These are phyloP conservation scores for Sporormia fimetaria DNA, from an alignment of 495 filamentous ascomycete genomes.

Conservation along the genomic window DNA sequence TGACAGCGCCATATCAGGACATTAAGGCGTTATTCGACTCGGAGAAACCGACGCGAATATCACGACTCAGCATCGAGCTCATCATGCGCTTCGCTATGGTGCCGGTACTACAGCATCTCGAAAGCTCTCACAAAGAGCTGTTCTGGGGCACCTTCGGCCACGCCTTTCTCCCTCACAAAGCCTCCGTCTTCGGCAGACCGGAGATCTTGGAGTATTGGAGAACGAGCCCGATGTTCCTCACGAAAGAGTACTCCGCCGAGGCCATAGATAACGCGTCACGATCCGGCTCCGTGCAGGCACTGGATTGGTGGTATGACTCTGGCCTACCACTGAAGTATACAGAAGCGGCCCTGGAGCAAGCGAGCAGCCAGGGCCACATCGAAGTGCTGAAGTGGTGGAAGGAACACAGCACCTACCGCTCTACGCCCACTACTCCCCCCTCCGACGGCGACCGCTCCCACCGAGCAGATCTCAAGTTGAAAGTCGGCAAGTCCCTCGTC, in stretches of 20 bases:
- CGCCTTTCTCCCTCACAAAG: slow-evolving; percentile 71
- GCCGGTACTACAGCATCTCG: slow-evolving; percentile 69
- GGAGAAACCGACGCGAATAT: slow-evolving; percentile 60
- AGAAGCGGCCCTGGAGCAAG: slow-evolving; percentile 74
- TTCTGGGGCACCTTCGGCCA: slow-evolving; percentile 74
- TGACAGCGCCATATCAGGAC: slow-evolving; percentile 55
- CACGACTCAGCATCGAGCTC: slow-evolving; percentile 68
- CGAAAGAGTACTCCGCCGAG: slow-evolving; percentile 66
- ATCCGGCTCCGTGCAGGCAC: slow-evolving; percentile 67
- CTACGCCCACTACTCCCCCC: slow-evolving; percentile 13
- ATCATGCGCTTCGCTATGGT: slow-evolving; percentile 83
- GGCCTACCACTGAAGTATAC: slow-evolving; percentile 73
- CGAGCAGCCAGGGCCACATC: slow-evolving; percentile 71
- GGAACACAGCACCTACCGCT: slow-evolving; percentile 16
- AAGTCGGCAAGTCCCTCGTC: slow-evolving; percentile 69
- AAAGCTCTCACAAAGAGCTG: slow-evolving; percentile 60
- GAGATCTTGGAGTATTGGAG: slow-evolving; percentile 86
- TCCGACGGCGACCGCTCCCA: not conserved
- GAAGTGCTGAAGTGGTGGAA: slow-evolving; percentile 87
- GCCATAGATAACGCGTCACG: slow-evolving; percentile 78
- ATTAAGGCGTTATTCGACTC: slow-evolving; percentile 54
- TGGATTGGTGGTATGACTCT: slow-evolving; percentile 84
- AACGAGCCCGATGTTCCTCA: slow-evolving; percentile 60
- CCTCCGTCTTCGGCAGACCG: slow-evolving; percentile 73
- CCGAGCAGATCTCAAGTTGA: slow-evolving; percentile 43